These are phyloP conservation scores for Alternaria triticimaculans DNA, from an alignment of 2,329 filamentous ascomycete species.

Conservation along the genomic window DNA sequence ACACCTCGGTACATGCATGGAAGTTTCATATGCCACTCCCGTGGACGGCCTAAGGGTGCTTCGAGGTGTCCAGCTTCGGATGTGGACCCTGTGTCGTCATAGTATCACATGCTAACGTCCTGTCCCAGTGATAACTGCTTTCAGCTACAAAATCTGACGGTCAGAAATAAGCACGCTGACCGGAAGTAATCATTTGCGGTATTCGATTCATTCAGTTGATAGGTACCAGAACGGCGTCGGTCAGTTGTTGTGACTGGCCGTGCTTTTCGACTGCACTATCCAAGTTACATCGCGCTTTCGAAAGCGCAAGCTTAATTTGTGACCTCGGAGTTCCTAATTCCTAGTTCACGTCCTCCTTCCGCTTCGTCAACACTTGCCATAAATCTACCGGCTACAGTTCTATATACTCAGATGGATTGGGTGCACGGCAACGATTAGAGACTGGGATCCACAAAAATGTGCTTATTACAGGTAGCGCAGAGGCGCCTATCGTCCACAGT, in stretches of 20 bases:
- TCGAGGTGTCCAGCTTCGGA: not conserved
- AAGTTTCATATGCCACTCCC: not conserved
- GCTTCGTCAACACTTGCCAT: not conserved
- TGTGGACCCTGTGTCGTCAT: not conserved
- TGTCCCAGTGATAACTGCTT: conserved; percentile 16
- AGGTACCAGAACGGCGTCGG: not conserved
- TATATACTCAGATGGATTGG: not conserved
- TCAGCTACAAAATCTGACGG: not conserved
- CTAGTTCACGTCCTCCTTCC: not conserved
- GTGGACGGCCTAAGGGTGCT: not conserved
- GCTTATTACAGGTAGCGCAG: conserved; percentile 33
- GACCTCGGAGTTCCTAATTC: not conserved
- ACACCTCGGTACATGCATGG: not conserved
- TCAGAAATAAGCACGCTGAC: not conserved
- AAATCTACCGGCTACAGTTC: conserved; percentile 13
- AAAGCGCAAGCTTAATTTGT: not conserved
- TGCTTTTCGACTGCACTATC: not conserved
- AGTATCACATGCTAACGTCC: conserved; percentile 21
- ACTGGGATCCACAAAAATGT: not conserved
- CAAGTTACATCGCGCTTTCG: not conserved
- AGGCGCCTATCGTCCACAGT: conserved; percentile 44
- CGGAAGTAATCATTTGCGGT: not conserved
- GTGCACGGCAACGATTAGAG: conserved; percentile 19
- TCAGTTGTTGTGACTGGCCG: not conserved
- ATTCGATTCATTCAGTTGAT: not conserved